Percentiles rank a stretch among this genome's conserved stretches.
Conservation (phyloP, 139 green algal species). For the Haematococcus lacustris region DNA sequence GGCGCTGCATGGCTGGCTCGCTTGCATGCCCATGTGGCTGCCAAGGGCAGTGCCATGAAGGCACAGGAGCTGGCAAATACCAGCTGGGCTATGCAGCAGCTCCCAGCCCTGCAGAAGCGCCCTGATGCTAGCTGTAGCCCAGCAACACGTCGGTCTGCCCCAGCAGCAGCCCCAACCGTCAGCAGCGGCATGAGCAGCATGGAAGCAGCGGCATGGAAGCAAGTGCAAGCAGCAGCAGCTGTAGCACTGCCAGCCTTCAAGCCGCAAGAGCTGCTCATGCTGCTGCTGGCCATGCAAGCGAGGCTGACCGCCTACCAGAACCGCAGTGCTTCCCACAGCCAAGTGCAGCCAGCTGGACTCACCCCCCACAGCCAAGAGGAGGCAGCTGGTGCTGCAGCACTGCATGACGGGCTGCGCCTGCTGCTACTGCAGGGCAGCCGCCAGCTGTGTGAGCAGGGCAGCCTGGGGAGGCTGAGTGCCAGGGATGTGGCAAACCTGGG, state of each 20-base stretch:
- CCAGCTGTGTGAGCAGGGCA: too few species aligned
- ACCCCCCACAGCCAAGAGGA: background rate
- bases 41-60: background rate
- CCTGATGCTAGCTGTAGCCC: background rate
- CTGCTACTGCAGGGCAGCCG: too few species aligned
- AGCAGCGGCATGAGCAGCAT: background rate
- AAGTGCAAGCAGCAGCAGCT: too few species aligned
- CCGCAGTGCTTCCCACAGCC: too few species aligned
- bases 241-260: too few species aligned
- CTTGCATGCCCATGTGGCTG: background rate
- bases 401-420: too few species aligned
- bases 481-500: too few species aligned
- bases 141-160: too few species aligned
- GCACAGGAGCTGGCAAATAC: conserved; percentile 18
- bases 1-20: conserved; percentile 11
- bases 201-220: background rate
- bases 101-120: too few species aligned
- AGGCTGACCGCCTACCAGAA: too few species aligned
- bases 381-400: background rate
- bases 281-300: background rate
- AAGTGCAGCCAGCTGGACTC: background rate
- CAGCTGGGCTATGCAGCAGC: conserved; percentile 13
- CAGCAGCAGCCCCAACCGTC: background rate
- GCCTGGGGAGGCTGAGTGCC: too few species aligned
- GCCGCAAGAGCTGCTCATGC: background rate